Evolutionary conservation across 805 yeast species (phyloP), one percentile per base, ranked within the genome.

Genomic region (Cyberlindnera maritima): DNA sequence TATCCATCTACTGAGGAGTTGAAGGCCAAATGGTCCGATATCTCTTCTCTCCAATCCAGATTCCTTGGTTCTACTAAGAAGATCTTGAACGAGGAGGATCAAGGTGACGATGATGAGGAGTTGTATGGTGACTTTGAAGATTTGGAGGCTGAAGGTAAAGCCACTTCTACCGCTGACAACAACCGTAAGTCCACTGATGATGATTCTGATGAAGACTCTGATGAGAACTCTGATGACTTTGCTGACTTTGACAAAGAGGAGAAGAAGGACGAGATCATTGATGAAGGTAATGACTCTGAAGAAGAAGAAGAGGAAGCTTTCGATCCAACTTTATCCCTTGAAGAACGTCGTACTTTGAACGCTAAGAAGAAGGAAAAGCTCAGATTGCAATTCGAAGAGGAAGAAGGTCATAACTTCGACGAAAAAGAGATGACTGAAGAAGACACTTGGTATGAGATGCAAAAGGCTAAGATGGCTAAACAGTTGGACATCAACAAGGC

Each of bases 371-470:
- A 94, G 60, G 97, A 91, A 54, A 83, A 87, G 59, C 74, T 92
- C 49, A 83, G 90, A 49, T 74, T 88, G 59, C 97, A 94, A 63
- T 89, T 94, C 61, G 98, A 94, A 61, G 89, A 82, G 43, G 89
- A 83, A 63, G 83, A 78, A 54, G 83, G 81, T 47, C 84, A 80
- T 48, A 80, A 80, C 55, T 88, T 87, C 15, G 89, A 83, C 21
- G 88, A 84, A 52, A 96, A 88, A 53, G 88, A 88, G 12, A 90
- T 87, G 62, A 76, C 77, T 49, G 95, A 87, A 61, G 89, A 88
- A 47, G 97, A 92, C 59, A 90, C 97, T 0, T 94, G 99, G 99
- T 94, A 92, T 64, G 98, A 92, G 64, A 81, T 86, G 66, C 97
- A 94, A 66, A 94, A 94, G 71, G 95, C 96, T 50, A 92, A 91